Evolutionary conservation across 495 filamentous ascomycete species (phyloP).

Genomic region (Penicillium maclennaniae): DNA sequence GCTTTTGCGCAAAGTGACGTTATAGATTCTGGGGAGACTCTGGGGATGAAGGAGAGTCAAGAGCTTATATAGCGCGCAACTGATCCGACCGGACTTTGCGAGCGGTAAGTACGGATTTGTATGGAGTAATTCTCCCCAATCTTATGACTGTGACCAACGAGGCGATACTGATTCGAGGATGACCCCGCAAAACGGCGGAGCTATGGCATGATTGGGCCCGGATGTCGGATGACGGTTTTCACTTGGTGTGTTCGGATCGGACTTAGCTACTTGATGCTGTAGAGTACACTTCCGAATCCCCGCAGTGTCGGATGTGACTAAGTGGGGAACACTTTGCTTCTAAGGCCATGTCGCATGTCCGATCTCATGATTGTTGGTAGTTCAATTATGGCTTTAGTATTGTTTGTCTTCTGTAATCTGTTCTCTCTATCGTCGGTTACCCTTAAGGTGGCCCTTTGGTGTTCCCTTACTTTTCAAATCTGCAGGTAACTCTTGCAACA

Average conservation of each 20-base stretch:
- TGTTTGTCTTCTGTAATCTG: not conserved
- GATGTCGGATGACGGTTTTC: conserved; percentile 9
- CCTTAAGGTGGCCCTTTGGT: conserved; percentile 31
- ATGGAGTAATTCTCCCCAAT: not conserved
- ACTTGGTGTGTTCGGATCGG: conserved; percentile 18
- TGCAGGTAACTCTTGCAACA: conserved; percentile 49
- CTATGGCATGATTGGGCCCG: conserved; percentile 17
- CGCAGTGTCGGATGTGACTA: conserved; percentile 12
- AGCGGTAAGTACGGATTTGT: conserved; percentile 7
- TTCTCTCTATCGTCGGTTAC: not conserved
- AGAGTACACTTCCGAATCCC: conserved; percentile 18
- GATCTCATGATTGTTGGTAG: not conserved
- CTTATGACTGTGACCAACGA: conserved; percentile 14
- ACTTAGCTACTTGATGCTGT: not conserved
- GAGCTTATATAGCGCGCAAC: conserved; percentile 7
- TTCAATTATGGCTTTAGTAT: not conserved
- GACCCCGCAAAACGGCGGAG: conserved; percentile 19
- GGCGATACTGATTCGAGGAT: conserved; percentile 21
- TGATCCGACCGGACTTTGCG: conserved; percentile 16
- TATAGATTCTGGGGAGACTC: not conserved
- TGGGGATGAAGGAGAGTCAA: not conserved
- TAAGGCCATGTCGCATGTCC: too few relatives aligned
- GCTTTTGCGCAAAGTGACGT: not conserved
- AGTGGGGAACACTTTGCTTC: not conserved
- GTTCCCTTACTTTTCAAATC: conserved; percentile 27